Percentiles rank a stretch among this genome's conserved stretches.
Conservation (phyloP, 139 green algal genomes). For the Micractinium sp. region DNA sequence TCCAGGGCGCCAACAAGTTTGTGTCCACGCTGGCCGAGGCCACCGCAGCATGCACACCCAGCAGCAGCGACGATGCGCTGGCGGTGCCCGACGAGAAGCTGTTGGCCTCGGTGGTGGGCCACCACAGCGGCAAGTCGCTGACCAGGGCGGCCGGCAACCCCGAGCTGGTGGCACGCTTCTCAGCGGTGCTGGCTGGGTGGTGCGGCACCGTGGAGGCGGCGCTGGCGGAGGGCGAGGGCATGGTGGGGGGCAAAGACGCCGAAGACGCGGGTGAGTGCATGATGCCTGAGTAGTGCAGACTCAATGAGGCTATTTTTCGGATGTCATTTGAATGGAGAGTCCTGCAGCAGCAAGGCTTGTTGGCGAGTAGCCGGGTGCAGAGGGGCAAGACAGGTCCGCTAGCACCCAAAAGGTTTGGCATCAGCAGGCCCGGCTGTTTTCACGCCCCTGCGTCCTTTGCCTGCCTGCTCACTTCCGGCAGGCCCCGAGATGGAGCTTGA, state of each 20-base stretch:
- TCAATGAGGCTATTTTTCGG: too few species aligned
- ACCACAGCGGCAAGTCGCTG: conserved; percentile 10
- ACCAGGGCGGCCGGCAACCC: conserved; percentile 3
- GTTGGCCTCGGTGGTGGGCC: background rate
- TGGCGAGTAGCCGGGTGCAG: background rate
- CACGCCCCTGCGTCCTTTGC: background rate
- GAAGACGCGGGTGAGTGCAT: conserved; percentile 13
- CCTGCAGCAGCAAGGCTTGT: background rate
- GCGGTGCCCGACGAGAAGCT: conserved; percentile 68
- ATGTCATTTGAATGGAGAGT: background rate
- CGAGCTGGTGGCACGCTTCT: conserved; percentile 29
- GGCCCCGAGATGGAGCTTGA: conserved; percentile 90
- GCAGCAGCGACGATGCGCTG: conserved; percentile 77
- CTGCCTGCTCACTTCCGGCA: background rate
- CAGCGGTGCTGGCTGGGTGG: conserved; percentile 51
- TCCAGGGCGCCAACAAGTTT: conserved; percentile 67
- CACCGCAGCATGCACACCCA: conserved; percentile 59
- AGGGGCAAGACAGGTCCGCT: too few species aligned
- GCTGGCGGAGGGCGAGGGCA: conserved; percentile 30
- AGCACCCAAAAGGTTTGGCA: too few species aligned
- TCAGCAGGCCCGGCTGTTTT: background rate
- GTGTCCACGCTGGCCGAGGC: conserved; percentile 76
- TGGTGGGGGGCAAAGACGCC: background rate
- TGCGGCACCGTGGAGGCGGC: conserved; percentile 46
- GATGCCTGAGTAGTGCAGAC: background rate